Base-by-base conservation (phyloP, 1,284 basidiomycete genomes). In the Sphaerobolus stellatus region DNA sequence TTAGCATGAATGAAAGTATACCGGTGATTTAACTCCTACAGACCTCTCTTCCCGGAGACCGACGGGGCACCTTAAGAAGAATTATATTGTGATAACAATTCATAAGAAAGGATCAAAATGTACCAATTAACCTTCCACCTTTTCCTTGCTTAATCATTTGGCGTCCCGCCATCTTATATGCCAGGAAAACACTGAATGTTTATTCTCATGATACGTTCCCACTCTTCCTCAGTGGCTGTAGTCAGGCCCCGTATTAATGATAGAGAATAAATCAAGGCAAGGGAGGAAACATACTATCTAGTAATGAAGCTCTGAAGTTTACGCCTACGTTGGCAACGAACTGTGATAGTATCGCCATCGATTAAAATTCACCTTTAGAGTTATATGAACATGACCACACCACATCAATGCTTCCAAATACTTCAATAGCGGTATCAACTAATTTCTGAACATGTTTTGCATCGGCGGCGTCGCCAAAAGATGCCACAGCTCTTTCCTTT, bases 271-370 rank as follows among this genome's bases (percentile, higher is more conserved):
- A 43, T 14, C 20, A 13, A 5, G 22, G 44, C 8, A 18, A 24
- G 22, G 22, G 14, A 24, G 29, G 18, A 22, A 8, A 51, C 62
- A 54, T 41, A 63, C 66, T 56, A 22, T 68, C 60, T 5, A 66
- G 44, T 5, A 69, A 48, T 1, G 61, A 48, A 16, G 56, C 55
- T 14, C 59, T 54, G 2, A 57, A 48, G 13, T 61, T 58, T 41
- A 71, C 62, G 1, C 68, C 68, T 0, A 68, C 69, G 56, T 71
- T 71, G 11, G 69, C 68, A 25, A 71, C 62, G 66, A 71, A 68
- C 65, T 66, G 8, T 14, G 11, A 5, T 24, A 31, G 27, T 14
- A 30, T 11, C 13, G n/a, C 34, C n/a, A 3, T 30, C 2, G 16
- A 25, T 41, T 18, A 18, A 14, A 27, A 16, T 27, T 18, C 33